Evolutionary conservation across 345 rosid species (phyloP).

Genomic region (Corchorus olitorius): DNA sequence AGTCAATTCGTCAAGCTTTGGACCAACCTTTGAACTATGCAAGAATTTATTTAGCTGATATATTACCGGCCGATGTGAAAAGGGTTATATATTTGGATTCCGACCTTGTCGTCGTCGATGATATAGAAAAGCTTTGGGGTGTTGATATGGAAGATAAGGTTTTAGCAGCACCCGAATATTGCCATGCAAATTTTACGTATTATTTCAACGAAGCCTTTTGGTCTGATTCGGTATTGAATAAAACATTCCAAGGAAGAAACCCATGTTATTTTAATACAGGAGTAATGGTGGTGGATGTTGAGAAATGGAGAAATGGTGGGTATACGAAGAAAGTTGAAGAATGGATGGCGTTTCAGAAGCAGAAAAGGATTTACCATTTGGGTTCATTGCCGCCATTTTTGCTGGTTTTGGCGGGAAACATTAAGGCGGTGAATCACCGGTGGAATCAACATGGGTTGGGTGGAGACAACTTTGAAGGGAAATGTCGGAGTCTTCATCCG

Average conservation of each 20-base stretch:
- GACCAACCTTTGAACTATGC: slow-evolving; percentile 73
- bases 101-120: slow-evolving; percentile 68
- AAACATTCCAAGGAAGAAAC: slow-evolving; percentile 48
- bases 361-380: slow-evolving; percentile 59
- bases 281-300: slow-evolving; percentile 65
- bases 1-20: slow-evolving; percentile 57
- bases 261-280: slow-evolving; percentile 77
- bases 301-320: slow-evolving; percentile 57
- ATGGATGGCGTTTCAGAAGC: slow-evolving; percentile 63
- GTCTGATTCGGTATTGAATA: slow-evolving; percentile 43
- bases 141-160: slow-evolving; percentile 54
- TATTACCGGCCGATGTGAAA: slow-evolving; percentile 39
- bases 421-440: slow-evolving; percentile 61
- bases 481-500: slow-evolving; percentile 63
- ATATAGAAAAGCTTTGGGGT: slow-evolving; percentile 52
- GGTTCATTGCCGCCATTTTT: slow-evolving; percentile 71
- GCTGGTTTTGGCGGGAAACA: slow-evolving; percentile 62
- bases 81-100: slow-evolving; percentile 65
- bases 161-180: slow-evolving; percentile 69
- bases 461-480: slow-evolving; percentile 65
- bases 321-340: slow-evolving; percentile 51
- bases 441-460: slow-evolving; percentile 82
- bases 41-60: slow-evolving; percentile 64
- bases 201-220: slow-evolving; percentile 59
- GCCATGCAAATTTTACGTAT: slow-evolving; percentile 57